Percentiles rank a stretch among this genome's conserved stretches.
These are phyloP conservation scores for Ascodesmis nigricans DNA, from an alignment of 495 filamentous ascomycete species.

Conservation along the genomic window DNA sequence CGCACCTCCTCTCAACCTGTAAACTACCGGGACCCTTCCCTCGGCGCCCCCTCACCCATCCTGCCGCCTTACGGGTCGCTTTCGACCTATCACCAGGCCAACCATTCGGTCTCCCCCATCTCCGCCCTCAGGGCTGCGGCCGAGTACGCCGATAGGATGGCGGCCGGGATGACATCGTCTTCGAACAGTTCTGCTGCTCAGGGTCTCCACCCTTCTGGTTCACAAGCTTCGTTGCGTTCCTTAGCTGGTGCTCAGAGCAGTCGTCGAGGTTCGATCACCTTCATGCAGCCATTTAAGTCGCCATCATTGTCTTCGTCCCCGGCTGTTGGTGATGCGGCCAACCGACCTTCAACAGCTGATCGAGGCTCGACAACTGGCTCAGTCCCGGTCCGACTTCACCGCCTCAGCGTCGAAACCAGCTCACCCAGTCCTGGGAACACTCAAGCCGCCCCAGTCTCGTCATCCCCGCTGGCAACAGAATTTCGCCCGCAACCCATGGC, in stretches of 20 bases:
- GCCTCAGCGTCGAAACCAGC: too few relatives aligned
- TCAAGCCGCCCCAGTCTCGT: too few relatives aligned
- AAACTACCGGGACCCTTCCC: conserved; percentile 47
- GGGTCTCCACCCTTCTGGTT: too few relatives aligned
- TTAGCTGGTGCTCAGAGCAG: conserved; percentile 29
- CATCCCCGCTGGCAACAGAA: conserved; percentile 13
- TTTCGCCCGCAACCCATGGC: conserved; percentile 46
- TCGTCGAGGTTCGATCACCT: conserved; percentile 70
- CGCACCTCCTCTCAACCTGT: conserved; percentile 16
- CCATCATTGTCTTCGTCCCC: conserved; percentile 86
- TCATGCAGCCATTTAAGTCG: conserved; percentile 76
- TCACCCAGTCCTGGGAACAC: too few relatives aligned
- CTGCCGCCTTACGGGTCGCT: conserved; percentile 74
- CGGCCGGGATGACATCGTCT: too few relatives aligned
- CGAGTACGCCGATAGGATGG: conserved; percentile 27
- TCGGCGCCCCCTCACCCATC: conserved; percentile 23
- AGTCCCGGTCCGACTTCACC: too few relatives aligned
- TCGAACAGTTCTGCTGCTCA: conserved; percentile 37
- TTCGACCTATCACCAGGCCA: conserved; percentile 80
- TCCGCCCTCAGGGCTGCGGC: conserved; percentile 55
- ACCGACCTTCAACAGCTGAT: too few relatives aligned
- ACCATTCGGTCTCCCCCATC: conserved; percentile 53
- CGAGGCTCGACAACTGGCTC: too few relatives aligned
- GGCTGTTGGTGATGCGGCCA: too few relatives aligned
- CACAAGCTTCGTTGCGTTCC: too few relatives aligned